Evolutionary conservation across 2,329 filamentous ascomycete species (phyloP).

Genomic region (Colletotrichum sp.): DNA sequence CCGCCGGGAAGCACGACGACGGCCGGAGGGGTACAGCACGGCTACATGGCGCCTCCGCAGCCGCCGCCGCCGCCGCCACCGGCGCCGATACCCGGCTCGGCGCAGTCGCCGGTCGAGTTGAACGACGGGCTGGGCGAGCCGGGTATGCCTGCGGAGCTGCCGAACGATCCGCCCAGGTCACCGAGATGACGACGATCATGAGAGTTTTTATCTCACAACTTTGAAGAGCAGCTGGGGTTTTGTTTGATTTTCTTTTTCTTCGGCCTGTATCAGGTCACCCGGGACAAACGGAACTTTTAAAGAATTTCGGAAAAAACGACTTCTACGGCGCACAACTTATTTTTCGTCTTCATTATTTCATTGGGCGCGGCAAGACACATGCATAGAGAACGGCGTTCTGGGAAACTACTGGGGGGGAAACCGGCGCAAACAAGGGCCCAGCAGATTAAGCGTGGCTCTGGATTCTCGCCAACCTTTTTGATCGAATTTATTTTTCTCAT

Average conservation of each 20-base stretch:
- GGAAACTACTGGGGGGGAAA: background rate
- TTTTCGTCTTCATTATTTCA: background rate
- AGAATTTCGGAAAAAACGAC: background rate
- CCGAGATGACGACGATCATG: background rate
- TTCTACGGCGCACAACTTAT: background rate
- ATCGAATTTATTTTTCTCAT: background rate
- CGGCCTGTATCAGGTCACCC: background rate
- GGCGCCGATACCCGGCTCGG: background rate
- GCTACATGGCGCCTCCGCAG: background rate
- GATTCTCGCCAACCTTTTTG: background rate
- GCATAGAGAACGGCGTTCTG: slow-evolving; percentile 18
- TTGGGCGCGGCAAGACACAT: slow-evolving; percentile 9
- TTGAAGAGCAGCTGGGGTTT: background rate
- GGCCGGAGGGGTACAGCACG: background rate
- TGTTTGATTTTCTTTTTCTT: background rate
- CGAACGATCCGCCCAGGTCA: slow-evolving; percentile 14
- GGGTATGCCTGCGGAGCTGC: slow-evolving; percentile 19
- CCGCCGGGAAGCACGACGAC: slow-evolving; percentile 2
- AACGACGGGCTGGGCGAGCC: slow-evolving; percentile 13
- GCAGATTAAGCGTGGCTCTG: background rate
- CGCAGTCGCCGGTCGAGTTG: slow-evolving; percentile 13
- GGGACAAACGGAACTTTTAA: background rate
- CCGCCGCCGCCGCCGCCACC: background rate
- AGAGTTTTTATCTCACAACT: background rate
- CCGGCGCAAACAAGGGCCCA: background rate